Conservation (phyloP, 2,329 filamentous ascomycete genomes). For the Colletotrichum coccodes region DNA sequence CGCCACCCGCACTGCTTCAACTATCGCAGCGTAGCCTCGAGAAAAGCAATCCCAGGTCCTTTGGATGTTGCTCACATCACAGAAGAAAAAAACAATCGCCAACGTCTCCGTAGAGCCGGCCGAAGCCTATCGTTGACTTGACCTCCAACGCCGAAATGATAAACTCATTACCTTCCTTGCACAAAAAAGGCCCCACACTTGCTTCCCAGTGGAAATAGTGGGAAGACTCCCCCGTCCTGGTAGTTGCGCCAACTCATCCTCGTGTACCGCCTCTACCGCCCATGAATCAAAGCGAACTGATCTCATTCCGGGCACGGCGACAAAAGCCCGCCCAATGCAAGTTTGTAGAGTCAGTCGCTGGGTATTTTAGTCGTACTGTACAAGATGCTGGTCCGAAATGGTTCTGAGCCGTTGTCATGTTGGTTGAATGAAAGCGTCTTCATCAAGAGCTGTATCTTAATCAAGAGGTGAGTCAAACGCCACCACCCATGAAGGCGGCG, state of each 20-base stretch:
- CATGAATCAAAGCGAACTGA: neutral
- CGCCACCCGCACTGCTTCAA: constrained; percentile 2
- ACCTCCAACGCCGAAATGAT: constrained; percentile 20
- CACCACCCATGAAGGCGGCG: constrained; percentile 71
- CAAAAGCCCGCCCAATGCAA: constrained; percentile 5
- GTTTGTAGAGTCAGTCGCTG: constrained; percentile 17
- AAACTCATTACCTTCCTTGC: constrained; percentile 5
- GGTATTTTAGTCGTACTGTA: constrained; percentile 32
- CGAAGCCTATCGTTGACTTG: constrained; percentile 1
- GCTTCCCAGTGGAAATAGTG: neutral
- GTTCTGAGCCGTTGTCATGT: neutral
- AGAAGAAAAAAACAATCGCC: neutral
- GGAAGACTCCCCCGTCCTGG: neutral
- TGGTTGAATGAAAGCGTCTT: neutral
- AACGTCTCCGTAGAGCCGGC: constrained; percentile 17
- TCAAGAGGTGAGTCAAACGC: constrained; percentile 52
- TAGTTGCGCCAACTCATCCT: neutral
- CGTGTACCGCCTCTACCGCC: neutral
- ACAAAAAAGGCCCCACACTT: neutral
- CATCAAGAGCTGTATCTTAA: neutral
- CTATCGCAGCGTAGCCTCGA: neutral
- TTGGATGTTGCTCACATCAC: constrained; percentile 4
- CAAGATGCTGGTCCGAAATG: constrained; percentile 20
- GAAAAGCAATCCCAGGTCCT: neutral
- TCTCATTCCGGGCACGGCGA: neutral